phyloP scores from a whole-genome alignment of 2,329 filamentous ascomycete genomes.

The Dothideomycetes sp. region DNA sequence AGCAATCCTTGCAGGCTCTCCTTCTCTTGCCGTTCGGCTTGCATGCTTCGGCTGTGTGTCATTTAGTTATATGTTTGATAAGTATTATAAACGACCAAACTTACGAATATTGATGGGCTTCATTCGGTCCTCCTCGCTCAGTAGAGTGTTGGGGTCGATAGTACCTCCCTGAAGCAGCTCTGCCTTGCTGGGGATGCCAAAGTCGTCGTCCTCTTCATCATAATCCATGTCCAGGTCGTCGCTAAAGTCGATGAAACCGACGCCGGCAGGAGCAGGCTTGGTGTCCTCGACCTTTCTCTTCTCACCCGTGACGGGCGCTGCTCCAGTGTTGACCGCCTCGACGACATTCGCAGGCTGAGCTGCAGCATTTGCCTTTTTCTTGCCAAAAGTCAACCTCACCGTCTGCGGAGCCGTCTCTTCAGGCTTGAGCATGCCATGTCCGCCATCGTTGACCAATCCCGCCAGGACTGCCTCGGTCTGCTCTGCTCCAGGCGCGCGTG shows the following conservation, averaged over 20 bases:
- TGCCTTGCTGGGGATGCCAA: slow-evolving; percentile 23
- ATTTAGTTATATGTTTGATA: too few species aligned
- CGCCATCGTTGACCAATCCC: slow-evolving; percentile 53
- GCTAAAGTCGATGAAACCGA: slow-evolving; percentile 57
- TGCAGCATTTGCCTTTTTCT: slow-evolving; percentile 41
- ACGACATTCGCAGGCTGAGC: slow-evolving; percentile 23
- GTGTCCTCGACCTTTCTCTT: slow-evolving; percentile 26
- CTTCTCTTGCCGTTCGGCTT: slow-evolving; percentile 81
- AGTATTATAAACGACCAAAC: too few species aligned
- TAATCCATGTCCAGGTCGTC: slow-evolving; percentile 47
- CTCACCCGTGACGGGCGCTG: slow-evolving; percentile 12
- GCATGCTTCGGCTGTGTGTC: slow-evolving; percentile 62
- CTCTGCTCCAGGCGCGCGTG: slow-evolving; percentile 34
- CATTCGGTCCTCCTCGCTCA: slow-evolving; percentile 75
- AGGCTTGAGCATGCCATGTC: slow-evolving; percentile 59
- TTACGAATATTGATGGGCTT: slow-evolving; percentile 68
- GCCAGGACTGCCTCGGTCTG: slow-evolving; percentile 74
- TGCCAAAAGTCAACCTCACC: slow-evolving; percentile 48
- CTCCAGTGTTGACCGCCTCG: slow-evolving; percentile 18
- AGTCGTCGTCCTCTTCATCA: slow-evolving; percentile 22
- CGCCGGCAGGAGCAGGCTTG: slow-evolving; percentile 39
- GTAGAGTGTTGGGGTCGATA: slow-evolving; percentile 80
- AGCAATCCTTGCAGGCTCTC: slow-evolving; percentile 95
- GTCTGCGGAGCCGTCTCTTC: slow-evolving; percentile 18
- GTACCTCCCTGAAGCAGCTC: slow-evolving; percentile 58